Conservation (phyloP, 2,329 filamentous ascomycete species). For the Grosmannia clavigera region DNA sequence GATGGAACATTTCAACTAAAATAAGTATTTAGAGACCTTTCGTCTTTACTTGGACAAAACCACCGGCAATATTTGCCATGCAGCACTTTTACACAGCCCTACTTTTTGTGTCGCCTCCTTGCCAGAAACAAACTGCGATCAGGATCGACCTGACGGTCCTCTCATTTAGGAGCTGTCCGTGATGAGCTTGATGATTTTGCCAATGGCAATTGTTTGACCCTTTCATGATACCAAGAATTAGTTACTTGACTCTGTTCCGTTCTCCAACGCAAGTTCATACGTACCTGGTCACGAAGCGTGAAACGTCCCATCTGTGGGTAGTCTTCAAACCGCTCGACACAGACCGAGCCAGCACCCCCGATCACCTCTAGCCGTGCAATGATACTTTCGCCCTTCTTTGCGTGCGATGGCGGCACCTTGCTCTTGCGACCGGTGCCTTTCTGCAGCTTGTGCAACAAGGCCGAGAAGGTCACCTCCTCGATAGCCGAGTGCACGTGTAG, state of each 20-base stretch:
- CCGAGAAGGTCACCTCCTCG: constrained; percentile 87
- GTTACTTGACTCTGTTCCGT: neutral
- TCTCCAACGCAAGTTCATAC: constrained; percentile 11
- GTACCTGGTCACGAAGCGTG: constrained; percentile 76
- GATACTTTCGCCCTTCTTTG: constrained; percentile 68
- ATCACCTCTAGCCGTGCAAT: constrained; percentile 85
- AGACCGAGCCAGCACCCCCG: constrained; percentile 74
- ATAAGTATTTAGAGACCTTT: neutral
- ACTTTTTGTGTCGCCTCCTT: neutral
- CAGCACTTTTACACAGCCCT: neutral
- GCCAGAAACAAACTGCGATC: neutral
- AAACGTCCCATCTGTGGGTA: constrained; percentile 90
- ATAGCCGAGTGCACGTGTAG: constrained; percentile 95
- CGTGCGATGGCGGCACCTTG: constrained; percentile 86
- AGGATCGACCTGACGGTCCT: neutral
- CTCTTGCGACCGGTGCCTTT: constrained; percentile 90
- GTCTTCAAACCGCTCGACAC: constrained; percentile 89
- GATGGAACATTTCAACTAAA: neutral
- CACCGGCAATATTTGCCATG: neutral
- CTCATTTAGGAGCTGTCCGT: constrained; percentile 10
- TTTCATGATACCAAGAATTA: constrained; percentile 24
- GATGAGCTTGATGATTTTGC: constrained; percentile 90
- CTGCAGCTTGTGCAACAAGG: constrained; percentile 84
- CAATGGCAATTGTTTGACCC: constrained; percentile 98
- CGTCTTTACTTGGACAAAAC: neutral